A percentile compares a stretch with the other conserved stretches of the same genome.
Evolutionary conservation across 225 moss, liverwort and hornwort species (phyloP).

Genomic region (Polytrichum formosum): DNA sequence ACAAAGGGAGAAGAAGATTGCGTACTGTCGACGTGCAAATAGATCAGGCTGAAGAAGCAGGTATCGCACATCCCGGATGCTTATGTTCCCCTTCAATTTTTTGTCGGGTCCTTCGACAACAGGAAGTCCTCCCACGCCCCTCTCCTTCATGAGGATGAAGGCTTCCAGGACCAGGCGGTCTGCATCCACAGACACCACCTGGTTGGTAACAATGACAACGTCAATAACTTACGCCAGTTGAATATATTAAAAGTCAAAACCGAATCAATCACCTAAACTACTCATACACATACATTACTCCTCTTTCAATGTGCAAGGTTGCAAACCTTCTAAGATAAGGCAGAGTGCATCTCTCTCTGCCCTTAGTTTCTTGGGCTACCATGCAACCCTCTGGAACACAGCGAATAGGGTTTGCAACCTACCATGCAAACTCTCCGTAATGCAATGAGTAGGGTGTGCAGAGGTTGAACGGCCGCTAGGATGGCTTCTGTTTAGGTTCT

Average conservation of each 20-base stretch:
- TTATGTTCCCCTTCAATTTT: slow-evolving; percentile 72
- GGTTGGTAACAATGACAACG: not conserved
- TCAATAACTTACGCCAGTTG: not conserved
- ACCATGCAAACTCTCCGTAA: too few relatives aligned
- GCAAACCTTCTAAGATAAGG: too few relatives aligned
- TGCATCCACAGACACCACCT: slow-evolving; percentile 69
- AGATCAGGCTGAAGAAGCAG: slow-evolving; percentile 72
- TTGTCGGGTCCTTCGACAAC: slow-evolving; percentile 65
- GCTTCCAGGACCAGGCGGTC: slow-evolving; percentile 68
- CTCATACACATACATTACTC: too few relatives aligned
- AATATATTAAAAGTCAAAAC: not conserved
- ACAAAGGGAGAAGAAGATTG: not conserved
- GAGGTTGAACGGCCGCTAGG: too few relatives aligned
- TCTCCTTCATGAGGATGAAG: slow-evolving; percentile 79
- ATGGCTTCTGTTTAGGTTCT: too few relatives aligned
- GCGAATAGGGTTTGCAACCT: too few relatives aligned
- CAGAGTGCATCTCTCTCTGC: too few relatives aligned
- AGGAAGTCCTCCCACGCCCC: slow-evolving; percentile 78
- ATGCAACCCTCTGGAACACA: too few relatives aligned
- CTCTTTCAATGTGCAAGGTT: too few relatives aligned
- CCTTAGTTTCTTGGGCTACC: too few relatives aligned
- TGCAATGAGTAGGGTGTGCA: too few relatives aligned
- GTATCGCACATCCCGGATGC: slow-evolving; percentile 73
- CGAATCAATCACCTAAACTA: too few relatives aligned
- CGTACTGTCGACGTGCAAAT: slow-evolving; percentile 74